phyloP scores from a whole-genome alignment of 1,139 yeast species.

The Suhomyces wounanorum region DNA sequence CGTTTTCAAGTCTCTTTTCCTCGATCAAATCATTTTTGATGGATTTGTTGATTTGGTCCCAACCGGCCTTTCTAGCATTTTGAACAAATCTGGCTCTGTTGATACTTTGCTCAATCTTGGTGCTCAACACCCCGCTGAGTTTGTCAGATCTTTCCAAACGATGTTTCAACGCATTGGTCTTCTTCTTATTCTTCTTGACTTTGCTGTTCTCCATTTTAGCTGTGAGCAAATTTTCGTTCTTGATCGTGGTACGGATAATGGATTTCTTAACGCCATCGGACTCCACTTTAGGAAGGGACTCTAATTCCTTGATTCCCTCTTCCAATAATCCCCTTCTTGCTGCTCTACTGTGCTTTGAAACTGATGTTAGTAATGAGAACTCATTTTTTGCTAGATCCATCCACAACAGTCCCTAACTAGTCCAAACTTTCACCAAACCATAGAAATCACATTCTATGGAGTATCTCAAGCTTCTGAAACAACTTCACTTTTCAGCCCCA shows the following conservation, averaged over 20 bases:
- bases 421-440: neutral
- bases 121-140: slow-evolving; percentile 56
- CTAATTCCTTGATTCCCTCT: slow-evolving; percentile 45
- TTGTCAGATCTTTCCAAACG: slow-evolving; percentile 52
- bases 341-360: slow-evolving; percentile 73
- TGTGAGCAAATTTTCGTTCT: slow-evolving; percentile 62
- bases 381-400: neutral
- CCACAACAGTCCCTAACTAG: neutral
- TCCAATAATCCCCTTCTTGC: slow-evolving; percentile 63
- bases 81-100: slow-evolving; percentile 64
- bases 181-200: slow-evolving; percentile 37
- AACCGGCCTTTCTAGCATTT: slow-evolving; percentile 63
- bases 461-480: neutral
- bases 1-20: slow-evolving; percentile 10
- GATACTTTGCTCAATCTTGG: slow-evolving; percentile 65
- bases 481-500: neutral
- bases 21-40: slow-evolving; percentile 24
- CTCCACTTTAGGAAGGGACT: slow-evolving; percentile 56
- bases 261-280: slow-evolving; percentile 61
- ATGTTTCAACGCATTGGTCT: slow-evolving; percentile 37
- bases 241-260: slow-evolving; percentile 67
- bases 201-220: slow-evolving; percentile 53
- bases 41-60: slow-evolving; percentile 66
- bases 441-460: too few species aligned
- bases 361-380: slow-evolving; percentile 27